Percentiles rank a stretch among this genome's conserved stretches.
These are phyloP conservation scores for Quercus tomentella DNA, from an alignment of 331 rosid genomes.

Conservation along the genomic window DNA sequence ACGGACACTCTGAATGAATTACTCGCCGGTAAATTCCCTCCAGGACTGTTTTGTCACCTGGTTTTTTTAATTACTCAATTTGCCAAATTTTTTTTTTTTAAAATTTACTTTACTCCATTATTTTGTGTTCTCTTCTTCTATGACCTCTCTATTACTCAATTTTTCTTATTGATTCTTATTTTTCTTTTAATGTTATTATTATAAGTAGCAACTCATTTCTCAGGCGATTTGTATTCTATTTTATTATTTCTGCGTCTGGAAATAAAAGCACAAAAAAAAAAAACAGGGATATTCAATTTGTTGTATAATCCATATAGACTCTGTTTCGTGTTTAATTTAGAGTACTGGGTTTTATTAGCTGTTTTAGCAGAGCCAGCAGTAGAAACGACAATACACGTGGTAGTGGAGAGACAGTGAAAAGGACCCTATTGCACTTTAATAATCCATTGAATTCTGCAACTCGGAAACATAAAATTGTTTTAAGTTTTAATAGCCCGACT, in stretches of 20 bases:
- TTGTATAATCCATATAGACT: not conserved
- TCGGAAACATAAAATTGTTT: not conserved
- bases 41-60: conserved; percentile 27
- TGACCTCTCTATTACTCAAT: not conserved
- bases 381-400: conserved; percentile 7
- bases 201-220: not conserved
- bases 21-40: conserved; percentile 41
- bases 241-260: conserved; percentile 17
- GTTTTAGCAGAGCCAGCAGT: not conserved
- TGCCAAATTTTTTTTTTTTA: not conserved
- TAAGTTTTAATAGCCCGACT: not conserved
- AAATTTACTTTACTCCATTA: conserved; percentile 3
- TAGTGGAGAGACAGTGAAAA: not conserved
- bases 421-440: not conserved
- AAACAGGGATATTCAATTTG: conserved; percentile 15
- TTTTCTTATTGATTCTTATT: not conserved
- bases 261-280: conserved; percentile 18
- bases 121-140: conserved; percentile 12
- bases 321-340: not conserved
- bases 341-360: no score
- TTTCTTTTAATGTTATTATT: not conserved
- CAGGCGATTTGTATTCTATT: conserved; percentile 23
- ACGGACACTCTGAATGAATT: conserved; percentile 41
- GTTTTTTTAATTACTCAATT: conserved; percentile 4
- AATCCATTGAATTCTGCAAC: conserved; percentile 3